phyloP scores from a whole-genome alignment of 495 filamentous ascomycete genomes.

The Cairneyella variabilis region DNA sequence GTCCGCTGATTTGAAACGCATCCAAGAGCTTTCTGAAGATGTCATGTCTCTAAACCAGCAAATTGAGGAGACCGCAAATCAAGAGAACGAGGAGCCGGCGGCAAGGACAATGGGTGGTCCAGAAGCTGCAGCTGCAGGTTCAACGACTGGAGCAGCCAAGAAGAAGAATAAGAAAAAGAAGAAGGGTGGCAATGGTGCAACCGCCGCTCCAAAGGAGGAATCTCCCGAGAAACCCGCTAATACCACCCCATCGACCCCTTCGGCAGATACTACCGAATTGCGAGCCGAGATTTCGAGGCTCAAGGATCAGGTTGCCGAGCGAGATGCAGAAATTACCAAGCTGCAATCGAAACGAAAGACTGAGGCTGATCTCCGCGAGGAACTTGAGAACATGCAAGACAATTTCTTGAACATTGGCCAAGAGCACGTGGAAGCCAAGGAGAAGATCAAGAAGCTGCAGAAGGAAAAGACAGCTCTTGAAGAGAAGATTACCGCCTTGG shows the following conservation, averaged over 20 bases:
- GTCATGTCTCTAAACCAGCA: conserved; percentile 15
- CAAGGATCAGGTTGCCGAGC: conserved; percentile 34
- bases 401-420: conserved; percentile 70
- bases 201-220: conserved; percentile 15
- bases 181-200: conserved; percentile 54
- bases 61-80: conserved; percentile 20
- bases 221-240: conserved; percentile 23
- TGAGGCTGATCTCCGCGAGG: conserved; percentile 80
- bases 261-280: conserved; percentile 1
- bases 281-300: conserved; percentile 28
- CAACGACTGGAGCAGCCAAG: conserved; percentile 41
- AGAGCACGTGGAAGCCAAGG: conserved; percentile 79
- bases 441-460: conserved; percentile 65
- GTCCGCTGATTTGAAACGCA: conserved; percentile 24
- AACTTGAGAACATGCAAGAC: conserved; percentile 80
- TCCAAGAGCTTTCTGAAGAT: conserved; percentile 29
- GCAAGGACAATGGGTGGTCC: conserved; percentile 4
- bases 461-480: conserved; percentile 58
- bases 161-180: conserved; percentile 93
- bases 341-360: conserved; percentile 61
- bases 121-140: conserved; percentile 9
- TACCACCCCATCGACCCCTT: conserved; percentile 5
- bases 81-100: conserved; percentile 8
- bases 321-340: conserved; percentile 45
- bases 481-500: conserved; percentile 59